A percentile compares a stretch with the other conserved stretches of the same genome.
These are phyloP conservation scores for Schizothecium vesticola DNA, from an alignment of 495 filamentous ascomycete species.

Conservation along the genomic window DNA sequence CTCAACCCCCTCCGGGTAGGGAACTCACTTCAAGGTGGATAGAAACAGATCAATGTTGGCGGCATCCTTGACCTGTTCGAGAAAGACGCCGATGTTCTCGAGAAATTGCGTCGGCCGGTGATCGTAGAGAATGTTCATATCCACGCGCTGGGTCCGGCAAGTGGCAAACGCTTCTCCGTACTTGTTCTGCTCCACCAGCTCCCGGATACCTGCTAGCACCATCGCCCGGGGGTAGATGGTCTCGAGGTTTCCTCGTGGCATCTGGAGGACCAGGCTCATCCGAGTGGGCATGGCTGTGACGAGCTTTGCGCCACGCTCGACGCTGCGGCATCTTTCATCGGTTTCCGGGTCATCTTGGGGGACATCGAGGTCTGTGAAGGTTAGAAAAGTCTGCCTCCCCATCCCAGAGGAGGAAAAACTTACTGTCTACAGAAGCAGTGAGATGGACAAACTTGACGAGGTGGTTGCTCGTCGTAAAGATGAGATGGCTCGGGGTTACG, in stretches of 20 bases:
- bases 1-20: constrained; percentile 15
- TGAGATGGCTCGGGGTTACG: constrained; percentile 72
- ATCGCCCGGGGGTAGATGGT: constrained; percentile 91
- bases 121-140: constrained; percentile 98
- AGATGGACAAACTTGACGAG: constrained; percentile 91
- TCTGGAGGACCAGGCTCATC: constrained; percentile 78
- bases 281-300: constrained; percentile 86
- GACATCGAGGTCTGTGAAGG: constrained; percentile 60
- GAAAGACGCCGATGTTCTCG: constrained; percentile 64
- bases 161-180: constrained; percentile 79
- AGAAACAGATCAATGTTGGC: constrained; percentile 89
- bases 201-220: constrained; percentile 80
- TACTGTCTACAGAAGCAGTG: constrained; percentile 48
- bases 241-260: constrained; percentile 92
- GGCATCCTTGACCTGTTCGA: constrained; percentile 79
- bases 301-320: constrained; percentile 81
- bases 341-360: constrained; percentile 83
- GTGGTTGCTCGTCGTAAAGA: constrained; percentile 88
- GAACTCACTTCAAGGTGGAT: constrained; percentile 71
- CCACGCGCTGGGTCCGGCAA: constrained; percentile 88
- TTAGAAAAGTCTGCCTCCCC: constrained; percentile 5
- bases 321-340: constrained; percentile 86
- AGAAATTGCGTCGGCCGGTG: constrained; percentile 80
- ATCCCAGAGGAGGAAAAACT: neutral
- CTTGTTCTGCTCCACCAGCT: constrained; percentile 68